Base-by-base conservation (phyloP, 1,284 basidiomycete species). In the Phellopilus nigrolimitatus region DNA sequence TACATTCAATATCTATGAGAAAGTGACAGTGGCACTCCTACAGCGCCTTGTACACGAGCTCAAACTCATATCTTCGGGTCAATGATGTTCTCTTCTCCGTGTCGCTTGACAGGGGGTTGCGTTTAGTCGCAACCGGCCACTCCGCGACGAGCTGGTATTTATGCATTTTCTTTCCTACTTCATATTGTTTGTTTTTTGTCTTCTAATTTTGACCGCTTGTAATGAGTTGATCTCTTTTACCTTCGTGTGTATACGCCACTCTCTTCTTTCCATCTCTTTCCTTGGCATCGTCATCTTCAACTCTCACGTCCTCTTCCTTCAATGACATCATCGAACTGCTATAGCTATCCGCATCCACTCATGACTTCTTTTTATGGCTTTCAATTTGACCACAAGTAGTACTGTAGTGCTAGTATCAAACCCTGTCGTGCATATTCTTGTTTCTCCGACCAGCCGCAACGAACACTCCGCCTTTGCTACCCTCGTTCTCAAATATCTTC, bases 31-130 rank as follows among this genome's bases (percentile, higher is more conserved):
- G n/a, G n/a, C n/a, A n/a, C 10, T 40, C 17, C 3, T 21, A 24
- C 15, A 54, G 53, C 22, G 28, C 13, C 53, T 54, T 28, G 41
- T 54, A 19, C 24, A 45, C 19, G 47, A 54, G 24, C 41, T 54
- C 3, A 44, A 41, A 27, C 15, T 12, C 10, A 41, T 52, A 15
- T 19, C 36, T 5, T 21, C 30, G 4, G 38, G 19, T 2, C 33
- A n/a, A 27, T 17, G 33, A 22, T 31, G 4, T 8, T 10, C 15
- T 28, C 13, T 25, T 38, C n/a, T n/a, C n/a, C n/a, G n/a, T n/a
- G n/a, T n/a, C n/a, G n/a, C n/a, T n/a, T n/a, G n/a, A 8, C n/a
- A 19, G 13, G 7, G 12, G 22, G 40, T 25, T 33, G 25, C 25
- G 17, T 19, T 31, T 31, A 33, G 17, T 19, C 21, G 22, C 15